Evolutionary conservation across 768 basidiomycete genomes (phyloP).

Genomic region (Tulasnella sp.): DNA sequence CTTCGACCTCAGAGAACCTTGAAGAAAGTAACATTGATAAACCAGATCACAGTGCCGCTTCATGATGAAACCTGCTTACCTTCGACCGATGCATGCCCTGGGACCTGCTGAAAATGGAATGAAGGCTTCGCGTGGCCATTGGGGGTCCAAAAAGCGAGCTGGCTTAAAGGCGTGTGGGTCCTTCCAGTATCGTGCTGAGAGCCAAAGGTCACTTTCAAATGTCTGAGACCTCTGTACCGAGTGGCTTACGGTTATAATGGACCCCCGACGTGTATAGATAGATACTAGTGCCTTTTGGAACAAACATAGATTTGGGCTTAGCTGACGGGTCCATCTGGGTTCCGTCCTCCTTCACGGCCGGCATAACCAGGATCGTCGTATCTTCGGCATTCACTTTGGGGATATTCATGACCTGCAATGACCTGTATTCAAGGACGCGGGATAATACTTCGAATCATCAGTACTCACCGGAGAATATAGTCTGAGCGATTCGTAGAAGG

Average conservation of each 20-base stretch:
- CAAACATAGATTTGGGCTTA: neutral
- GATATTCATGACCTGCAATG: constrained; percentile 9
- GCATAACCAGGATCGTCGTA: constrained; percentile 3
- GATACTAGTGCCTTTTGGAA: constrained; percentile 19
- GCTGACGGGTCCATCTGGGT: neutral
- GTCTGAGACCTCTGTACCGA: neutral
- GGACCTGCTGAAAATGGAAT: constrained; percentile 29
- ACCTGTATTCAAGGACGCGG: too few relatives aligned
- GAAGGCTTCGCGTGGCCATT: constrained; percentile 33
- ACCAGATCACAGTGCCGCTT: too few relatives aligned
- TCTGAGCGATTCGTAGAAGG: constrained; percentile 12
- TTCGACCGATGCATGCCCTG: constrained; percentile 25
- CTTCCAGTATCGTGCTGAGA: constrained; percentile 25
- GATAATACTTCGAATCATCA: too few relatives aligned
- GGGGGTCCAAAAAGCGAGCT: constrained; percentile 22
- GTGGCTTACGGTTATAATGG: constrained; percentile 26
- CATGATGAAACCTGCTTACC: neutral
- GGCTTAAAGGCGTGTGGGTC: constrained; percentile 24
- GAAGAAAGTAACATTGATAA: too few relatives aligned
- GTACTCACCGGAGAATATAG: constrained; percentile 6
- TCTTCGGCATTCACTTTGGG: neutral
- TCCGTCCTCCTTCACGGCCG: constrained; percentile 1
- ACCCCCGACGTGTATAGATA: neutral
- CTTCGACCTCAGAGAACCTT: constrained; percentile 33
- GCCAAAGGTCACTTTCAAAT: too few relatives aligned